Base-by-base conservation (phyloP, 345 rosid genomes). In the Geranium brycei region DNA sequence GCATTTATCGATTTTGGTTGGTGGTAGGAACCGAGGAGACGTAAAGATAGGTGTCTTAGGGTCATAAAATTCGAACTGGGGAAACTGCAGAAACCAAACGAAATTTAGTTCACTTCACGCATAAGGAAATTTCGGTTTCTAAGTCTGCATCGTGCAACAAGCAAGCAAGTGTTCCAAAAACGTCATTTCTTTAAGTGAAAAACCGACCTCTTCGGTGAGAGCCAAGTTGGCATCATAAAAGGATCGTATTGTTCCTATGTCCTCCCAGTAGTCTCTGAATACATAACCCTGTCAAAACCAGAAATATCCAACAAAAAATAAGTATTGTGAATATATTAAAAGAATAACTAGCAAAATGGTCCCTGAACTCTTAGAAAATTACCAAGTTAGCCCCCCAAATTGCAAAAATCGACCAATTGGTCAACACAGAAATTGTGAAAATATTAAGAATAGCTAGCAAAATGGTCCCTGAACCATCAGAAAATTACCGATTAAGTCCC, bases 221-320 rank as follows among this genome's bases (percentile, higher is more conserved):
- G 91, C 91, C 76, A 83, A 78, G 80, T 88, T 91, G 51, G 97
- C 96, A 47, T 91, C 93, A 51, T 80, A 91, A 68, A 91, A 88
- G 51, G 93, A 85, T 74, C 78, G 85, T 71, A 91, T 85, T 11
- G 96, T 88, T 47, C 96, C 97, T 8, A 91, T 86, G 73, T 91
- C 97, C 68, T 88, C 93, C 96, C 91, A 91, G 73, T 88, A 91
- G 71, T 75, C 96, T 3, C 73, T 60, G 64, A 80, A 88, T 16
- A 86, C 66, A 73, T 86, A 85, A 41, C 89, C 91, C 95, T 88
- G 69, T 53, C 47, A 70, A 31, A 65, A 38, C 17, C 31, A 17
- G 17, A 55, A 62, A 61, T 57, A 12, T 19, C 61, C 30, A 10
- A 8, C 28, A 31, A 40, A 32, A 51, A 31, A 32, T 61, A 38